These are phyloP conservation scores for Neocucurbitaria cava DNA, from an alignment of 2,329 filamentous ascomycete species.

Conservation along the genomic window DNA sequence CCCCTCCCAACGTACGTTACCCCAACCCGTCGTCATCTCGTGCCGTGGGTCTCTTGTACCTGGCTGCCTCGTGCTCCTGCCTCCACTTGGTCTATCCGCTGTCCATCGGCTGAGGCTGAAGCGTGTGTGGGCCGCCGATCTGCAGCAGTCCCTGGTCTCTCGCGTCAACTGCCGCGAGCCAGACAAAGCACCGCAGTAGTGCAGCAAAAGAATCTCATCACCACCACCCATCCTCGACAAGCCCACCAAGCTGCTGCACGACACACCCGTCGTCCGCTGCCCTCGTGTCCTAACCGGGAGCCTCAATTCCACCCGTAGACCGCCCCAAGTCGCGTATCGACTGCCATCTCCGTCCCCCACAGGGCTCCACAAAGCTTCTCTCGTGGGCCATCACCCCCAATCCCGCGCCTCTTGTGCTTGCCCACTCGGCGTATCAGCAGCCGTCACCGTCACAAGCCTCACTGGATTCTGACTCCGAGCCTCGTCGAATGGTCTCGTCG, in stretches of 20 bases:
- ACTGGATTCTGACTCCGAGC: slow-evolving; percentile 24
- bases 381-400: slow-evolving; percentile 36
- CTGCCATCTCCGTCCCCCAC: slow-evolving; percentile 39
- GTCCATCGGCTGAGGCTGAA: slow-evolving; percentile 47
- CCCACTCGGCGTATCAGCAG: slow-evolving; percentile 31
- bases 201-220: slow-evolving; percentile 19
- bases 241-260: slow-evolving; percentile 22
- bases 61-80: slow-evolving; percentile 39
- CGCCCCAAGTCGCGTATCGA: slow-evolving; percentile 28
- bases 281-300: slow-evolving; percentile 24
- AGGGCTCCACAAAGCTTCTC: slow-evolving; percentile 44
- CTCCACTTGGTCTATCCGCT: slow-evolving; percentile 46
- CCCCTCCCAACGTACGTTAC: slow-evolving; percentile 23
- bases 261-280: slow-evolving; percentile 16
- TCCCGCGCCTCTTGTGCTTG: slow-evolving; percentile 31
- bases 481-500: slow-evolving; percentile 41
- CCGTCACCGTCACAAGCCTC: slow-evolving; percentile 34
- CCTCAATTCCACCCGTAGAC: slow-evolving; percentile 26
- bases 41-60: slow-evolving; percentile 39
- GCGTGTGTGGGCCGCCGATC: slow-evolving; percentile 43
- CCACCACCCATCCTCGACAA: slow-evolving; percentile 22
- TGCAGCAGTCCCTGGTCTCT: slow-evolving; percentile 45
- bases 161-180: slow-evolving; percentile 40
- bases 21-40: slow-evolving; percentile 20
- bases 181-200: slow-evolving; percentile 36